Conservation (phyloP, 2,329 filamentous ascomycete genomes). For the Trichoderma breve region DNA sequence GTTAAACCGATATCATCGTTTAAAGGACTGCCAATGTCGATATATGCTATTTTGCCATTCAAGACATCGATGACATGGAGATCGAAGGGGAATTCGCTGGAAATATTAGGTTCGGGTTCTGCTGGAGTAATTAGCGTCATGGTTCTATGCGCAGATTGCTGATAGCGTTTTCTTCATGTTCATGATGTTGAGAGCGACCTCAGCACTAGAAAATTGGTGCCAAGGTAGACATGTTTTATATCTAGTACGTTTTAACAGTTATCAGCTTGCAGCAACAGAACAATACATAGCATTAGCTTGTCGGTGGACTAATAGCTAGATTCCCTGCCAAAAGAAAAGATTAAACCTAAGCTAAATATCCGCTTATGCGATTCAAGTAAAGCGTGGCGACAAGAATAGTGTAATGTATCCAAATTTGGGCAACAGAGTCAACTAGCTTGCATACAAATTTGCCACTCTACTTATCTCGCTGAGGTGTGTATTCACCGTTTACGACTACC, state of each 20-base stretch:
- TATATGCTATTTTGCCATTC: too few relatives aligned
- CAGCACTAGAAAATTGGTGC: not conserved
- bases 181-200: not conserved
- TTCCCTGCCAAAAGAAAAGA: not conserved
- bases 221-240: not conserved
- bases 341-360: not conserved
- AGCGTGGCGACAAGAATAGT: not conserved
- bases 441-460: not conserved
- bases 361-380: not conserved
- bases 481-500: not conserved
- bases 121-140: not conserved
- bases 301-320: not conserved
- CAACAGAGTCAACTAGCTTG: not conserved
- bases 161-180: not conserved
- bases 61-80: not conserved
- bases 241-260: not conserved
- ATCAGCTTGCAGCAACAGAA: not conserved
- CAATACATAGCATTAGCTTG: not conserved
- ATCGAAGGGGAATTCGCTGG: not conserved
- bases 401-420: not conserved
- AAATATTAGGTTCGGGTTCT: too few relatives aligned
- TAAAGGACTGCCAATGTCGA: too few relatives aligned
- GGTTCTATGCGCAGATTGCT: not conserved
- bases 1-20: too few relatives aligned
- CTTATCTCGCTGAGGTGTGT: not conserved